phyloP scores from a whole-genome alignment of 2,329 filamentous ascomycete species.

The Botryotinia calthae region DNA sequence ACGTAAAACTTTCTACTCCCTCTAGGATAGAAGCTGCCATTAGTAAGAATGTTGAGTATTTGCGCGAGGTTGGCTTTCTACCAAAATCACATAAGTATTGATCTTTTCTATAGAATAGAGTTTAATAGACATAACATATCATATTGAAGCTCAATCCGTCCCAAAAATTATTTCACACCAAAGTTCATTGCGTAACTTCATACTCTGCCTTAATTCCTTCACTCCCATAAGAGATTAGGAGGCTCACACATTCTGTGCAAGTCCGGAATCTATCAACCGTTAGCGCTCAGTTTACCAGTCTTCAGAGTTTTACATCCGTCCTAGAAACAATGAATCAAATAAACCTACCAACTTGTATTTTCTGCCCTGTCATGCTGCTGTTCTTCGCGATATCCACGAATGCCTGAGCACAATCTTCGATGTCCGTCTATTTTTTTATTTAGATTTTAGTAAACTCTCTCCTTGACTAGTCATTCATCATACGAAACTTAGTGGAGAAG shows the following conservation, averaged over 20 bases:
- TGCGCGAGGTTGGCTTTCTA: slow-evolving; percentile 12
- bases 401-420: slow-evolving; percentile 54
- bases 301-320: background rate
- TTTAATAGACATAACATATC: background rate
- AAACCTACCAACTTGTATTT: slow-evolving; percentile 37
- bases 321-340: background rate
- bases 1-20: background rate
- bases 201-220: background rate
- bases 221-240: background rate
- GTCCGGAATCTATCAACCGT: slow-evolving; percentile 11
- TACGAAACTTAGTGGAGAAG: too few relatives aligned
- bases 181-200: background rate
- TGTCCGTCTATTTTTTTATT: slow-evolving; percentile 41
- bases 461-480: background rate
- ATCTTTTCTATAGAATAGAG: background rate
- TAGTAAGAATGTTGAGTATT: slow-evolving; percentile 17
- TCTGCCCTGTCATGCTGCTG: slow-evolving; percentile 38
- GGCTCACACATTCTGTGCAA: slow-evolving; percentile 11
- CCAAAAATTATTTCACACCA: background rate
- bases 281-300: background rate
- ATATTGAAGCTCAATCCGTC: background rate
- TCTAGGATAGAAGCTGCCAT: slow-evolving; percentile 15
- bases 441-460: background rate
- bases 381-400: slow-evolving; percentile 55
- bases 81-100: slow-evolving; percentile 21